phyloP scores from a whole-genome alignment of 371 early-diverging fungal genomes.

The Choanephora cucurbitarum region DNA sequence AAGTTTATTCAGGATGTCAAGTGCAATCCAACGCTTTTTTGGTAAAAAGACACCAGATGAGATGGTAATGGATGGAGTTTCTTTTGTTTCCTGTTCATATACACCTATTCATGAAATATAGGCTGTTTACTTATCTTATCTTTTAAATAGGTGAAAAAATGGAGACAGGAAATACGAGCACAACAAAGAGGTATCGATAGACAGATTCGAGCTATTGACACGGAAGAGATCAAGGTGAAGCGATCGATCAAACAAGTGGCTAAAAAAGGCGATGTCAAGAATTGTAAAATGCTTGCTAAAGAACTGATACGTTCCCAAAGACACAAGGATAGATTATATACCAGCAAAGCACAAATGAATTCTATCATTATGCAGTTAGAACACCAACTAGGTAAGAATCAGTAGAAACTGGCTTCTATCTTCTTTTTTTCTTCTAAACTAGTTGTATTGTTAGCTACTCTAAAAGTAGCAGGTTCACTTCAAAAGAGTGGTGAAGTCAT shows the following conservation, averaged over 20 bases:
- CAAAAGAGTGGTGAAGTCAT: conserved; percentile 90
- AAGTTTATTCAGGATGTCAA: no score
- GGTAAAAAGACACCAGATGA: conserved; percentile 68
- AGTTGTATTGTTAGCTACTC: conserved; percentile 54
- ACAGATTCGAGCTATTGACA: conserved; percentile 77
- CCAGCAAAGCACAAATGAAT: conserved; percentile 92
- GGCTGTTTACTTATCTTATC: background rate
- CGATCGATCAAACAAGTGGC: conserved; percentile 82
- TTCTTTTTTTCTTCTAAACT: no score
- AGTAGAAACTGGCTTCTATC: no score
- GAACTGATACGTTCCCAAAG: conserved; percentile 81
- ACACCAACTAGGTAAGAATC: conserved; percentile 75
- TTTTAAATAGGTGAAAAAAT: conserved; percentile 85
- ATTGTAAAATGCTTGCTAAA: conserved; percentile 82
- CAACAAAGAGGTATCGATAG: conserved; percentile 91
- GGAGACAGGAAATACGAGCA: conserved; percentile 80
- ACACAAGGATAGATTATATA: conserved; percentile 81
- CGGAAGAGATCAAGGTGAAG: conserved; percentile 85
- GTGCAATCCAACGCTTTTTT: conserved; percentile 60
- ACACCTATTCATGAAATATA: no score
- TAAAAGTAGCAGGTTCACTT: conserved; percentile 88
- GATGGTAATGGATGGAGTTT: conserved; percentile 45
- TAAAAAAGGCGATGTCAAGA: conserved; percentile 78
- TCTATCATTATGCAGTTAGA: conserved; percentile 89
- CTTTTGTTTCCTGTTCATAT: no score